A percentile compares a stretch with the other conserved stretches of the same genome.
These are phyloP conservation scores for Tympanopsis confertula DNA, from an alignment of 2,329 filamentous ascomycete species.

Conservation along the genomic window DNA sequence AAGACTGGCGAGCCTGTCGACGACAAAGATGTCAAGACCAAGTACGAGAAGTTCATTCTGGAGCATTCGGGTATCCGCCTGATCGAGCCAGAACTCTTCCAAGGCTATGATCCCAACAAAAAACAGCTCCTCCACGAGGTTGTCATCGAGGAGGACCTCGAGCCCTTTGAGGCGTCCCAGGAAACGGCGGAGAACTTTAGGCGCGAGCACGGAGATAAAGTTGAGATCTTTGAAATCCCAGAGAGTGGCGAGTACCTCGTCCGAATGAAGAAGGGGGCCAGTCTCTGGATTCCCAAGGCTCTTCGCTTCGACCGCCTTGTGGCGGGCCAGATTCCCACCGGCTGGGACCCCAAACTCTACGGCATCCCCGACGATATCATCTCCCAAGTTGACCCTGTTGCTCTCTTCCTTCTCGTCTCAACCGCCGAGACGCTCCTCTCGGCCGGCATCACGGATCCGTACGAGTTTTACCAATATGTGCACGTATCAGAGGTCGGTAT, in stretches of 20 bases:
- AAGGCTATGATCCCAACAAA: slow-evolving; percentile 94
- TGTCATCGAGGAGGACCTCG: slow-evolving; percentile 90
- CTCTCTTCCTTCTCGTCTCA: slow-evolving; percentile 85
- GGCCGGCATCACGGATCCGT: slow-evolving; percentile 93
- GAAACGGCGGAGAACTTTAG: slow-evolving; percentile 96
- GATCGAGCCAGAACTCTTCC: slow-evolving; percentile 93
- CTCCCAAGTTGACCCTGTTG: slow-evolving; percentile 91
- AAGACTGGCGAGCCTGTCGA: slow-evolving; percentile 93
- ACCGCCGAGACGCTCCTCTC: slow-evolving; percentile 84
- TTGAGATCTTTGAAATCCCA: slow-evolving; percentile 88
- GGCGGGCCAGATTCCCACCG: slow-evolving; percentile 89
- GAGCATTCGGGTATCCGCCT: slow-evolving; percentile 95
- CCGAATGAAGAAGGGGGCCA: slow-evolving; percentile 88
- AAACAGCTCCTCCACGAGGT: slow-evolving; percentile 98
- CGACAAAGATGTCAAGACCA: slow-evolving; percentile 93
- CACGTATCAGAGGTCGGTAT: slow-evolving; percentile 97
- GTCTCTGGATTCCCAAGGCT: slow-evolving; percentile 90
- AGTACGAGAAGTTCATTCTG: slow-evolving; percentile 93
- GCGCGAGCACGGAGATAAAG: slow-evolving; percentile 93
- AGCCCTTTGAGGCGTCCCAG: slow-evolving; percentile 93
- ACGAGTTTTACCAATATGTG: slow-evolving; percentile 99
- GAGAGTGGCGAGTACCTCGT: slow-evolving; percentile 92
- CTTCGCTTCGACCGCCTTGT: slow-evolving; percentile 94
- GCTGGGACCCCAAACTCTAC: slow-evolving; percentile 93
- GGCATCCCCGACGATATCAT: slow-evolving; percentile 97